These are phyloP conservation scores for Byssoonygena ceratinophila DNA, from an alignment of 2,329 filamentous ascomycete species.

Conservation along the genomic window DNA sequence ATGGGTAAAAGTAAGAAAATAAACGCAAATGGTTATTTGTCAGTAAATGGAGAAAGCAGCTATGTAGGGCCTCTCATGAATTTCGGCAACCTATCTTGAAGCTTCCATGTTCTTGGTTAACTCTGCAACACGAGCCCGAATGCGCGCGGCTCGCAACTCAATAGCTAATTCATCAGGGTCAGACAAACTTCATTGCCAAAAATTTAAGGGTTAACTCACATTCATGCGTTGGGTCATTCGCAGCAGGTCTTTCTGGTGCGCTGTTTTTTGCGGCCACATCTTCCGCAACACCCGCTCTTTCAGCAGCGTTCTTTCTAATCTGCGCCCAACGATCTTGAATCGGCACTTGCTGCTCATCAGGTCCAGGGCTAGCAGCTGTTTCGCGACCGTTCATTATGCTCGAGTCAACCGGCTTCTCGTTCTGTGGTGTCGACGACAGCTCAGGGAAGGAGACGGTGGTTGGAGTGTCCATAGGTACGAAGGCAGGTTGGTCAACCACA, in stretches of 20 bases:
- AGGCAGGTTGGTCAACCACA: conserved; percentile 73
- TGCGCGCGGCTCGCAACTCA: conserved; percentile 89
- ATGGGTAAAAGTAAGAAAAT: not conserved
- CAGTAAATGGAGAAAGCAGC: not conserved
- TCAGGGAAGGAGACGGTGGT: conserved; percentile 10
- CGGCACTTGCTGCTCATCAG: conserved; percentile 21
- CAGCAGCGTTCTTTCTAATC: conserved; percentile 87
- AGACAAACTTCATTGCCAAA: not conserved
- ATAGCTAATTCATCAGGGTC: conserved; percentile 55
- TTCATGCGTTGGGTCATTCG: conserved; percentile 89
- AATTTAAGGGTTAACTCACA: conserved; percentile 49
- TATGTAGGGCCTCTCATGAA: not conserved
- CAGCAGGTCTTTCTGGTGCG: conserved; percentile 50
- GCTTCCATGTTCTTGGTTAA: conserved; percentile 75
- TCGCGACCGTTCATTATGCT: not conserved
- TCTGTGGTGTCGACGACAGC: conserved; percentile 20
- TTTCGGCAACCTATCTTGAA: conserved; percentile 4
- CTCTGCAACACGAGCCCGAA: conserved; percentile 93
- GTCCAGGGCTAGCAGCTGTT: not conserved
- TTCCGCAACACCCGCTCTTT: conserved; percentile 57
- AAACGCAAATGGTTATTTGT: not conserved
- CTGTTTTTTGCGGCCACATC: conserved; percentile 52
- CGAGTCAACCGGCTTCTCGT: conserved; percentile 11
- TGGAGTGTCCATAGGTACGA: conserved; percentile 52
- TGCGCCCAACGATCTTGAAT: conserved; percentile 82